A percentile compares a stretch with the other conserved stretches of the same genome.
phyloP scores from a whole-genome alignment of 306 rosid genomes.

The Dryas octopetala region DNA sequence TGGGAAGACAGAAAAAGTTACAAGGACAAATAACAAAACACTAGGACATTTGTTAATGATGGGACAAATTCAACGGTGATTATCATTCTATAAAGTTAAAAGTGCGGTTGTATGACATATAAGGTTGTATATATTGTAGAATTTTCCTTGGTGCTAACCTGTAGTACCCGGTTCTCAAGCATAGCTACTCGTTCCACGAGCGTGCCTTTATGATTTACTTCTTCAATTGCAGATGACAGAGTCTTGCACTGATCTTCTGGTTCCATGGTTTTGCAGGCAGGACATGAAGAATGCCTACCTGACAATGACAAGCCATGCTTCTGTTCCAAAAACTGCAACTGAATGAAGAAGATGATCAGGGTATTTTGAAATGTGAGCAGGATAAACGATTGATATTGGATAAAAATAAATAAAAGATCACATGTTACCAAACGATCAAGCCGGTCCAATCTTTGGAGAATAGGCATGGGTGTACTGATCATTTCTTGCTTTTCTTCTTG shows the following conservation, averaged over 20 bases:
- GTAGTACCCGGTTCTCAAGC: slow-evolving; percentile 40
- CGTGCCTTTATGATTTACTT: slow-evolving; percentile 41
- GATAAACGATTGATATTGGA: not conserved
- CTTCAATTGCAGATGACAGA: slow-evolving; percentile 39
- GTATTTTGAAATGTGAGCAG: not conserved
- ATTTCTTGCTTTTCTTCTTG: slow-evolving; percentile 12
- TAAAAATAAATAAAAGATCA: too few relatives aligned
- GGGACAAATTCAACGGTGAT: not conserved
- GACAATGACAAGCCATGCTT: slow-evolving; percentile 15
- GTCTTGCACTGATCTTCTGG: slow-evolving; percentile 25
- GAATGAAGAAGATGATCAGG: not conserved
- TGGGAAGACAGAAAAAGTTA: not conserved
- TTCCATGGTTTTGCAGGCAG: not conserved
- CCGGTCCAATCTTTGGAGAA: slow-evolving; percentile 39
- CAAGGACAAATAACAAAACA: not conserved
- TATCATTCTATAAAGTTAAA: too few relatives aligned
- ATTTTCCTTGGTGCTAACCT: slow-evolving; percentile 26
- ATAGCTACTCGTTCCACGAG: slow-evolving; percentile 34
- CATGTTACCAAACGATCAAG: slow-evolving; percentile 36
- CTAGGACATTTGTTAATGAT: not conserved
- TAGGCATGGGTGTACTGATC: slow-evolving; percentile 30
- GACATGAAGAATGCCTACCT: not conserved
- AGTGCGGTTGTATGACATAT: too few relatives aligned
- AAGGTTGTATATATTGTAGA: too few relatives aligned
- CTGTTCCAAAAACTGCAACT: slow-evolving; percentile 42